Percentiles rank a stretch among this genome's conserved stretches.
Conservation (phyloP, 78 protist genomes). For the Dictyostelium capitatum region DNA sequence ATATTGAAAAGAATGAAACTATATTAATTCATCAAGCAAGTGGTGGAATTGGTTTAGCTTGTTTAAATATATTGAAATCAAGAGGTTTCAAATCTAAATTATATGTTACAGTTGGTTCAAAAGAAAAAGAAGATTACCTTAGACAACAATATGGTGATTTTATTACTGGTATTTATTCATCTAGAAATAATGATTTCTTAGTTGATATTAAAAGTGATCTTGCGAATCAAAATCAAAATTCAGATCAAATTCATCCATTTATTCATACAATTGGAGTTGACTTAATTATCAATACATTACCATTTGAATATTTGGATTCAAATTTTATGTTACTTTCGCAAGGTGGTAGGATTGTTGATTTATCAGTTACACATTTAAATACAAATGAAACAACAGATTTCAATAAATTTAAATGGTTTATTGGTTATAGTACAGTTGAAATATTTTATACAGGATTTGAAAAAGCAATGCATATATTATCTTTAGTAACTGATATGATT, state of each 20-base stretch:
- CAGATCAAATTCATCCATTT: background rate
- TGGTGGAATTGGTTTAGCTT: slow-evolving; percentile 93
- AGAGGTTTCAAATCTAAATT: slow-evolving; percentile 70
- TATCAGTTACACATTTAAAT: slow-evolving; percentile 45
- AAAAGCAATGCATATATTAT: background rate
- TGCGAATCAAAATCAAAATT: no score
- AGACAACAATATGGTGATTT: slow-evolving; percentile 2
- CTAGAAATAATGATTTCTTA: background rate
- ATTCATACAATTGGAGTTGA: slow-evolving; percentile 64
- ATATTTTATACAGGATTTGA: slow-evolving; percentile 2
- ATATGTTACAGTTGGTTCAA: slow-evolving; percentile 48
- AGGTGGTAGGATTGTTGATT: slow-evolving; percentile 70
- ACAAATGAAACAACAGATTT: slow-evolving; percentile 34
- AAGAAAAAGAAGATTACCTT: slow-evolving; percentile 43
- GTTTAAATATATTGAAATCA: slow-evolving; percentile 84
- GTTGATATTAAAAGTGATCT: background rate
- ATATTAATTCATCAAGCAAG: slow-evolving; percentile 86
- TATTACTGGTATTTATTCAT: slow-evolving; percentile 68
- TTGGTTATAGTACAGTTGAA: slow-evolving; percentile 14
- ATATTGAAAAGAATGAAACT: slow-evolving; percentile 9
- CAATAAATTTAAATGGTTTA: slow-evolving; percentile 12
- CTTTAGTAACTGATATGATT: slow-evolving; percentile 25
- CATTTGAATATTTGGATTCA: slow-evolving; percentile 37
- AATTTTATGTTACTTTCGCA: slow-evolving; percentile 29
- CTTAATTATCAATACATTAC: slow-evolving; percentile 59